Evolutionary conservation across 257 asterid species (phyloP).

Genomic region (Capsicum baccatum): DNA sequence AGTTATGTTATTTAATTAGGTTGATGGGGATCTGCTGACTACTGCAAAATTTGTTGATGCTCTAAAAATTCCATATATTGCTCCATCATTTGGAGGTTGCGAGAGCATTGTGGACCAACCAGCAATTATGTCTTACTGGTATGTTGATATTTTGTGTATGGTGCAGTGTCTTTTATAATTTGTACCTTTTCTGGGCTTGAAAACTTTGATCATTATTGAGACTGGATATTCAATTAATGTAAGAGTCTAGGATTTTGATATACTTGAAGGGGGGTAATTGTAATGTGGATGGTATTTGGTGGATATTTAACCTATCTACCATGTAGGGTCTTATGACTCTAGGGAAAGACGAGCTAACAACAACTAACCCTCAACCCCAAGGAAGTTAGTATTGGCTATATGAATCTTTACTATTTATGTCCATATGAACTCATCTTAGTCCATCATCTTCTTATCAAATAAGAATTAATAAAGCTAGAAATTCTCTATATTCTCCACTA

Average conservation of each 20-base stretch:
- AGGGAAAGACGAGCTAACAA: not conserved
- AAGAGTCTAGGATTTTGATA: not conserved
- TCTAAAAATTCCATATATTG: constrained; percentile 78
- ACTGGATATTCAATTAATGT: not conserved
- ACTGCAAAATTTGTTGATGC: constrained; percentile 85
- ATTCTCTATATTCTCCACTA: not conserved
- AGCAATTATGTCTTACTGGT: constrained; percentile 96
- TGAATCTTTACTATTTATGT: not conserved
- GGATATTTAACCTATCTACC: not conserved
- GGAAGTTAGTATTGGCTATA: not conserved
- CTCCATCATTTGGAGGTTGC: constrained; percentile 95
- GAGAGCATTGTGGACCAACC: constrained; percentile 98
- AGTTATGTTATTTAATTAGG: constrained; percentile 43
- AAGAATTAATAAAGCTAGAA: not conserved
- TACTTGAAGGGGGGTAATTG: not conserved
- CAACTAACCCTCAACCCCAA: not conserved
- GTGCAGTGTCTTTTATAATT: constrained; percentile 6
- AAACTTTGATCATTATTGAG: not conserved
- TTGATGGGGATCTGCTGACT: constrained; percentile 73
- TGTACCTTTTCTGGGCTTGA: constrained; percentile 5
- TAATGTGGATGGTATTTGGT: not conserved
- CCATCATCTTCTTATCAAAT: constrained; percentile 7
- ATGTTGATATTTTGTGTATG: constrained; percentile 28
- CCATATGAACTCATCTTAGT: not conserved
- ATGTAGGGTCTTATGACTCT: not conserved